Evolutionary conservation across 805 yeast genomes (phyloP), one percentile per base, ranked within the genome.

Genomic region (Starmerella stigmatis): DNA sequence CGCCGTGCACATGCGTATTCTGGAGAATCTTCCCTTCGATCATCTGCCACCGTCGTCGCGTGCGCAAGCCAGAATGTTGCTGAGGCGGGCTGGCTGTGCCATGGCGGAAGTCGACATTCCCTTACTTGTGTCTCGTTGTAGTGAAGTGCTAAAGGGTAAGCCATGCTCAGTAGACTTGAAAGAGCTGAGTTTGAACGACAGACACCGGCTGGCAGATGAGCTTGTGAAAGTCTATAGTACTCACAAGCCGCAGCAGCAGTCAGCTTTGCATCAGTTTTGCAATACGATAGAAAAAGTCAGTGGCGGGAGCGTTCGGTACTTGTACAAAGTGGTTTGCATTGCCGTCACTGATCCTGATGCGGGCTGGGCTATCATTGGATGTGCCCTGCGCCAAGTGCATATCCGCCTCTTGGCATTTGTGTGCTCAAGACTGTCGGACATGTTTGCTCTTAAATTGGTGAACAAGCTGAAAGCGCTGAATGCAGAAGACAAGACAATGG

Each of bases 1-100:
- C 5, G 39, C 47, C 9, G 16, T 68, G 22, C 79, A 79, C 41
- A 69, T 55, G 68, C 57, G 63, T 57, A 47, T 70, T 70, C 34
- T 94, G 74, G 32, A 43, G 12, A 59, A 60, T 39, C 44, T 65
- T 23, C 66, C 66, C 5, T 38, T 61, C 11, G 38, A 43, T 11
- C 27, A 25, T 21, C 41, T 58, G 45, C 35, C 48, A 8, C 47
- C 52, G 2, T 37, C 40, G 13, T 29, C 47, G 23, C 44, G 43
- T 19, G 36, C 55, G 12, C 58, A 56, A 35, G 46, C 51, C 2
- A 22, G 26, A 3, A 52, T 52, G 50, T 36, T 54, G 31, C 41
- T 56, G 16, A 41, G 33, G 12, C 40, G 43, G 5, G 43, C 44
- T 2, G 40, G 47, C 10, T 17, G 11, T 19, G 31, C 34, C 2